Evolutionary conservation across 495 filamentous ascomycete genomes (phyloP).

Genomic region (Hyphodiscus hymeniophilus): DNA sequence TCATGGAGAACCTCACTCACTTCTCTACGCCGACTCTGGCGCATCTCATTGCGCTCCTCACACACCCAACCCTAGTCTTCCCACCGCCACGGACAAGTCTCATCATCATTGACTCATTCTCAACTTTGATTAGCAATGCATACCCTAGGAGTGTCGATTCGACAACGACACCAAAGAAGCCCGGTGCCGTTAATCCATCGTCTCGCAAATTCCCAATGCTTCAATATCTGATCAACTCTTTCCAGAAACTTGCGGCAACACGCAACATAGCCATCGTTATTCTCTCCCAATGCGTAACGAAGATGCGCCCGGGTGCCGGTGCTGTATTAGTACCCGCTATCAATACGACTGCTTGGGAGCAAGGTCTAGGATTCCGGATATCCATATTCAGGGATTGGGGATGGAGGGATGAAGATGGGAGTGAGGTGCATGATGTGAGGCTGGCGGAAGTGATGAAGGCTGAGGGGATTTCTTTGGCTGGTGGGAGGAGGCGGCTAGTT

Average conservation of each 20-base stretch:
- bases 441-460: slow-evolving; percentile 18
- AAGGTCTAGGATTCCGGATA: slow-evolving; percentile 45
- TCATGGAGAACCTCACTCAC: slow-evolving; percentile 33
- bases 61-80: slow-evolving; percentile 34
- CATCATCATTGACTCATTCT: slow-evolving; percentile 53
- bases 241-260: slow-evolving; percentile 46
- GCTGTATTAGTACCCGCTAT: slow-evolving; percentile 50
- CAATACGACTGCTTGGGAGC: slow-evolving; percentile 53
- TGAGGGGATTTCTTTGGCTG: slow-evolving; percentile 14
- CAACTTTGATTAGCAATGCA: slow-evolving; percentile 49
- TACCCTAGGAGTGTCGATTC: slow-evolving; percentile 42
- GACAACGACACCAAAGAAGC: slow-evolving; percentile 12
- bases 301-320: slow-evolving; percentile 38
- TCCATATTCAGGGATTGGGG: slow-evolving; percentile 53
- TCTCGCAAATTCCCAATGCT: slow-evolving; percentile 55
- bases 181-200: slow-evolving; percentile 34
- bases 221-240: slow-evolving; percentile 33
- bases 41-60: slow-evolving; percentile 37
- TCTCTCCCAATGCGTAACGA: slow-evolving; percentile 52
- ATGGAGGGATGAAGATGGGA: slow-evolving; percentile 17
- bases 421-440: slow-evolving; percentile 8
- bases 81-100: slow-evolving; percentile 43
- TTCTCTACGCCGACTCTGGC: slow-evolving; percentile 38
- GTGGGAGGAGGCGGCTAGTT: slow-evolving; percentile 4
- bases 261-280: slow-evolving; percentile 50